Evolutionary conservation across 2,329 filamentous ascomycete genomes (phyloP), one percentile per base, ranked within the genome.

Genomic region (Alternaria sp.): DNA sequence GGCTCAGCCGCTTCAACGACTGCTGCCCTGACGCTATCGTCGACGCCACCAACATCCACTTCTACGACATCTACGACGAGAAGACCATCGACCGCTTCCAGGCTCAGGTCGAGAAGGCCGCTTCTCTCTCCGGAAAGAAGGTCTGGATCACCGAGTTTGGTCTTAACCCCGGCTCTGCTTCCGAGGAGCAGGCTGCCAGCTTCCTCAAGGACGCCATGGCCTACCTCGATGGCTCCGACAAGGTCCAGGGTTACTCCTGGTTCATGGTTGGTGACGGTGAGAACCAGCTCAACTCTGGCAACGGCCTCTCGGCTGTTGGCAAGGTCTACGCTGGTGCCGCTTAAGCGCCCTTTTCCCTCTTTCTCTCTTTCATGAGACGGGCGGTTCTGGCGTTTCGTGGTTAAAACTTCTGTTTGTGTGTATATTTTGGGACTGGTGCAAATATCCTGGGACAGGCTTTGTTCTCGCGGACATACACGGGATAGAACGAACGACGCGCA

Each of bases 111-210:
- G 72, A 77, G 58, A 62, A 74, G 65, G 75, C 78, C 14, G 64
- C 67, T 18, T 43, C 64, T 34, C 54, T 66, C 61, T 73, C 65
- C 61, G 68, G 67, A 63, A 73, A 72, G 69, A 68, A 68, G 32
- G 67, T 79, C 67, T 80, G 74, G 73, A 63, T 80, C 62, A 78
- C 77, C 30, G 78, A 80, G 72, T 79, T 79, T 49, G 75, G 71
- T 58, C 71, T 75, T 55, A 73, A 70, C 67, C 59, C 65, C 38
- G 76, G 75, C 43, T 65, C 67, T 16, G 72, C 73, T 4, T 59
- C 67, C 9, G 44, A 67, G 42, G 71, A 69, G 43, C 65, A 78
- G 59, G 70, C 75, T 4, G 67, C 67, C 24, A 61, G 59, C 36
- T 79, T 79, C 72, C 68, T 80, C 64, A 72, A 74, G 70, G 60